Conservation (phyloP, 2,329 filamentous ascomycete species). For the Phialemonium atrogriseum region DNA sequence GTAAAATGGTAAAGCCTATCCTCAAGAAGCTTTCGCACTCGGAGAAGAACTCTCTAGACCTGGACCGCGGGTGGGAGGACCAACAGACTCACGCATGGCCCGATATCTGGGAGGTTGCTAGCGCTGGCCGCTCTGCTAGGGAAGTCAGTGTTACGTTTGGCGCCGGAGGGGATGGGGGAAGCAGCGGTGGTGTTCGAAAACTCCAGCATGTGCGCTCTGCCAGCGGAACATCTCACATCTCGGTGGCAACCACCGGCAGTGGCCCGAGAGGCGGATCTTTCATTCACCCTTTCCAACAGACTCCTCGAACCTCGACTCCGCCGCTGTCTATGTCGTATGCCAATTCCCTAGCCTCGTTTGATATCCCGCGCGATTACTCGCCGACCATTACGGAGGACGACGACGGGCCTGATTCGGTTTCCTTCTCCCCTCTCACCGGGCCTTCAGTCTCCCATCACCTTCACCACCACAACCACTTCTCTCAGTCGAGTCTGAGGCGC, state of each 20-base stretch:
- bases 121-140: slow-evolving; percentile 19
- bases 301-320: slow-evolving; percentile 51
- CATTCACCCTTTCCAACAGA: slow-evolving; percentile 58
- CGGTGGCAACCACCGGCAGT: slow-evolving; percentile 46
- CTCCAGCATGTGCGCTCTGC: slow-evolving; percentile 49
- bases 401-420: slow-evolving; percentile 21
- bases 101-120: slow-evolving; percentile 17
- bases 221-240: slow-evolving; percentile 49
- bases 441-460: slow-evolving; percentile 10
- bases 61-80: slow-evolving; percentile 52
- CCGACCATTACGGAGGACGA: slow-evolving; percentile 48
- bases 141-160: slow-evolving; percentile 38
- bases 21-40: slow-evolving; percentile 51
- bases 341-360: slow-evolving; percentile 45
- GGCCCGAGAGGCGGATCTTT: slow-evolving; percentile 39
- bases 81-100: slow-evolving; percentile 31
- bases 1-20: slow-evolving; percentile 51
- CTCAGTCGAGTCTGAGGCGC: slow-evolving; percentile 21
- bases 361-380: slow-evolving; percentile 43
- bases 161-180: slow-evolving; percentile 11
- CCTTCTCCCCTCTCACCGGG: slow-evolving; percentile 6
- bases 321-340: slow-evolving; percentile 52
- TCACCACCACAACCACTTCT: slow-evolving; percentile 9
- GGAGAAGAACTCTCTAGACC: slow-evolving; percentile 55
- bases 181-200: slow-evolving; percentile 10